phyloP scores from a whole-genome alignment of 2,329 filamentous ascomycete genomes.

The Aspergillus hortae region DNA sequence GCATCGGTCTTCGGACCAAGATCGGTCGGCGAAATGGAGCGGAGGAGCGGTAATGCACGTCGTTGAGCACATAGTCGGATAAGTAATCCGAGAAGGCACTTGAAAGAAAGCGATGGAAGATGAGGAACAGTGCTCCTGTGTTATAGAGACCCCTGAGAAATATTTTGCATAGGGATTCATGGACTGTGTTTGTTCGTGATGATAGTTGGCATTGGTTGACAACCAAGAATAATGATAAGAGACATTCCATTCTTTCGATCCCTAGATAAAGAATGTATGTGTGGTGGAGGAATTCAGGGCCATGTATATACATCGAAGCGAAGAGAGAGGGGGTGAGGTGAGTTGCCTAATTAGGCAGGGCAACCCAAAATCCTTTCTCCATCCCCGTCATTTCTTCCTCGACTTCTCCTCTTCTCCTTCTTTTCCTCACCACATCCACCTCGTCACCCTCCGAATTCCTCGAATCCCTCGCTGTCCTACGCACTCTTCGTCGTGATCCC shows the following conservation, averaged over 20 bases:
- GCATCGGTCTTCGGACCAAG: slow-evolving; percentile 63
- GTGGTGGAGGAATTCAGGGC: too few relatives aligned
- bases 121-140: too few relatives aligned
- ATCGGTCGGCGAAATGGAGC: slow-evolving; percentile 66
- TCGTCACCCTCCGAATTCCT: neutral
- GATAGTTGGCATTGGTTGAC: too few relatives aligned
- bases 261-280: too few relatives aligned
- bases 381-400: slow-evolving; percentile 1
- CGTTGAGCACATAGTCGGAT: slow-evolving; percentile 23
- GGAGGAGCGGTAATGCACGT: slow-evolving; percentile 42
- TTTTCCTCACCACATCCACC: neutral
- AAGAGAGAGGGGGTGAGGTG: neutral
- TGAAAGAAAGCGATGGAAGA: too few relatives aligned
- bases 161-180: too few relatives aligned
- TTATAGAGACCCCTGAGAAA: too few relatives aligned
- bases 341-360: slow-evolving; percentile 16
- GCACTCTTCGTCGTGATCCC: neutral
- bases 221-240: too few relatives aligned
- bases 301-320: neutral
- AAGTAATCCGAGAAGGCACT: neutral
- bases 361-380: slow-evolving; percentile 1
- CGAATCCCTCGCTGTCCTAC: neutral
- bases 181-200: too few relatives aligned
- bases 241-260: too few relatives aligned
- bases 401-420: neutral